These are phyloP conservation scores for Aureobasidium sp. DNA, from an alignment of 2,329 filamentous ascomycete species.

Conservation along the genomic window DNA sequence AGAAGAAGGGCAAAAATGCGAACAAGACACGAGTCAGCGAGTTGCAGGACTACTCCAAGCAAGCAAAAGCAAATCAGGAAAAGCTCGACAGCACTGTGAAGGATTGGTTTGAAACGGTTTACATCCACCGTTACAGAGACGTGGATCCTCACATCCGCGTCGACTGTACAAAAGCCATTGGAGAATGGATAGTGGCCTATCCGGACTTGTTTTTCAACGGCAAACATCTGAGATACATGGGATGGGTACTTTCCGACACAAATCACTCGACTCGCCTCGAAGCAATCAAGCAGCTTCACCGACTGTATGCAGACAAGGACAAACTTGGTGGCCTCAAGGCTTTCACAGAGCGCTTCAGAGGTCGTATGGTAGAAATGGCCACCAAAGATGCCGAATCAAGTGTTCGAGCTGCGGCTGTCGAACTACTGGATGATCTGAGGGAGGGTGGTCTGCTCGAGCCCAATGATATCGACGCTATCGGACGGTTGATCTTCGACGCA, in stretches of 20 bases:
- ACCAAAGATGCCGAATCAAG: constrained; percentile 72
- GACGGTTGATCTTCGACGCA: constrained; percentile 79
- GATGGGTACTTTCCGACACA: constrained; percentile 88
- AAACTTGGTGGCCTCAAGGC: constrained; percentile 70
- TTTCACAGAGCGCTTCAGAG: constrained; percentile 87
- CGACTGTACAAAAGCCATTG: constrained; percentile 80
- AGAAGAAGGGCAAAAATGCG: constrained; percentile 61
- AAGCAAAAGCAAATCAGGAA: constrained; percentile 62
- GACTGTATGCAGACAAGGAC: constrained; percentile 70
- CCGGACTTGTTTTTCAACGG: constrained; percentile 87
- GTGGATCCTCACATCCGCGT: constrained; percentile 81
- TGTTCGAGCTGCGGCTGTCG: constrained; percentile 72
- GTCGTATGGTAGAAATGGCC: constrained; percentile 86
- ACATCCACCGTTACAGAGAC: constrained; percentile 92
- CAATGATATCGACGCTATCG: constrained; percentile 80
- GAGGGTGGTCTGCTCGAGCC: constrained; percentile 82
- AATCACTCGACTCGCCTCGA: constrained; percentile 68
- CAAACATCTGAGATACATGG: constrained; percentile 82
- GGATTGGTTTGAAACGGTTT: constrained; percentile 86
- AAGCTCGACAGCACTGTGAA: constrained; percentile 63
- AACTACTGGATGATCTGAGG: constrained; percentile 72
- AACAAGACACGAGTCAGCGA: constrained; percentile 72
- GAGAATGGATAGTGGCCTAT: constrained; percentile 78
- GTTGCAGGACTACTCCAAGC: constrained; percentile 62
- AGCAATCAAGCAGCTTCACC: constrained; percentile 72